Percentiles rank a stretch among this genome's conserved stretches.
phyloP scores from a whole-genome alignment of 805 yeast species.

The Yueomyces sinensis region DNA sequence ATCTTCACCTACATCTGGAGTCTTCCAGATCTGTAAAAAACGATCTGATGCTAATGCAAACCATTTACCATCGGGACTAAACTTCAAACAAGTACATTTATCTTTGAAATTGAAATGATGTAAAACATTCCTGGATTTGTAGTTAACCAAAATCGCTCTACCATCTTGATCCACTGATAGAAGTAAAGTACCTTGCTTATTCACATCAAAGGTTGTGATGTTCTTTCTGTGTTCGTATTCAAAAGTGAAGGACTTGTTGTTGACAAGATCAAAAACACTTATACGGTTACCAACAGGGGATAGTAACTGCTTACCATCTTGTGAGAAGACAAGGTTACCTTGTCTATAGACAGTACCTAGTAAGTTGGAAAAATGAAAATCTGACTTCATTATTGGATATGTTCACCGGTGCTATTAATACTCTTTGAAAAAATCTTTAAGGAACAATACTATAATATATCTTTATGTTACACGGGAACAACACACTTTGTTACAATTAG shows the following conservation, averaged over 20 bases:
- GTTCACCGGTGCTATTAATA: neutral
- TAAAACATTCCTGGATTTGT: constrained; percentile 65
- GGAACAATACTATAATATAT: neutral
- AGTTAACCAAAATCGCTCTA: constrained; percentile 82
- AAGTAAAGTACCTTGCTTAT: constrained; percentile 67
- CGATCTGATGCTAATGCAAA: constrained; percentile 81
- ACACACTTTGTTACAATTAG: too few species aligned
- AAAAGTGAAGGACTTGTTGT: constrained; percentile 78
- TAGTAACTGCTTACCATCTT: constrained; percentile 71
- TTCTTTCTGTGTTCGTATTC: constrained; percentile 87
- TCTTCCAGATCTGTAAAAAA: constrained; percentile 84
- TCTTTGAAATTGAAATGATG: constrained; percentile 93
- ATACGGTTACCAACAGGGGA: constrained; percentile 95
- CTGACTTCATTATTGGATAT: constrained; percentile 54
- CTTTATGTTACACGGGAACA: too few species aligned
- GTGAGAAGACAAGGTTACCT: constrained; percentile 79
- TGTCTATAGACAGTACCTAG: constrained; percentile 89
- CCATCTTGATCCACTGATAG: constrained; percentile 85
- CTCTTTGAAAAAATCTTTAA: too few species aligned
- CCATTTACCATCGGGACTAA: constrained; percentile 77
- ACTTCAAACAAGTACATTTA: constrained; percentile 56
- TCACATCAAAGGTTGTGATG: constrained; percentile 66
- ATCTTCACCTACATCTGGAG: constrained; percentile 70
- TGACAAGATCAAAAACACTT: constrained; percentile 71
- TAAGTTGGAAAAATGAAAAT: constrained; percentile 74